A percentile compares a stretch with the other conserved stretches of the same genome.
These are phyloP conservation scores for Fusarium musae DNA, from an alignment of 2,329 filamentous ascomycete genomes.

Conservation along the genomic window DNA sequence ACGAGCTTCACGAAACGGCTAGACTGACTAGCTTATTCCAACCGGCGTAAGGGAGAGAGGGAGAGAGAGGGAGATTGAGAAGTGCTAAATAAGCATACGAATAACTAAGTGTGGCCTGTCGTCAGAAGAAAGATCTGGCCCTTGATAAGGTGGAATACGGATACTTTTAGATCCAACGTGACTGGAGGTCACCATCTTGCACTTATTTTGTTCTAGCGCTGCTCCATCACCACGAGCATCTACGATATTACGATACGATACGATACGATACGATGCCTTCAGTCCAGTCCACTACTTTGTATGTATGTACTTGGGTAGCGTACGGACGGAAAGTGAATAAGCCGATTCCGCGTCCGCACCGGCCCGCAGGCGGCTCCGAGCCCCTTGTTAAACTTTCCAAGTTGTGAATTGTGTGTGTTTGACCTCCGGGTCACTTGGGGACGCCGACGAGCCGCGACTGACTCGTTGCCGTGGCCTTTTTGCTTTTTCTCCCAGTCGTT, in stretches of 20 bases:
- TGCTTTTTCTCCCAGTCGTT: constrained; percentile 22
- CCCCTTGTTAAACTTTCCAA: not conserved
- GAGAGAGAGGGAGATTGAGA: constrained; percentile 7
- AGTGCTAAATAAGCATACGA: not conserved
- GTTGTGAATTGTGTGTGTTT: not conserved
- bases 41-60: constrained; percentile 14
- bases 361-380: constrained; percentile 31
- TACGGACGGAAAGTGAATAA: constrained; percentile 33
- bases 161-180: not conserved
- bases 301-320: constrained; percentile 3
- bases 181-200: not conserved
- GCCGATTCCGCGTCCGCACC: constrained; percentile 39
- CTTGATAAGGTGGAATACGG: not conserved
- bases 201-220: constrained; percentile 1
- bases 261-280: not conserved
- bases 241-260: not conserved
- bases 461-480: constrained; percentile 30
- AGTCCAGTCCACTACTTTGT: not conserved
- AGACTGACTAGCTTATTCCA: not conserved
- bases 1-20: not conserved
- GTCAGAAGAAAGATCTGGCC: not conserved
- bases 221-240: constrained; percentile 4
- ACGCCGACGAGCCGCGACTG: constrained; percentile 21
- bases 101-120: not conserved
- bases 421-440: not conserved